Evolutionary conservation across 1,139 yeast genomes (phyloP), one percentile per base, ranked within the genome.

Genomic region (Suhomyces panamericanus): DNA sequence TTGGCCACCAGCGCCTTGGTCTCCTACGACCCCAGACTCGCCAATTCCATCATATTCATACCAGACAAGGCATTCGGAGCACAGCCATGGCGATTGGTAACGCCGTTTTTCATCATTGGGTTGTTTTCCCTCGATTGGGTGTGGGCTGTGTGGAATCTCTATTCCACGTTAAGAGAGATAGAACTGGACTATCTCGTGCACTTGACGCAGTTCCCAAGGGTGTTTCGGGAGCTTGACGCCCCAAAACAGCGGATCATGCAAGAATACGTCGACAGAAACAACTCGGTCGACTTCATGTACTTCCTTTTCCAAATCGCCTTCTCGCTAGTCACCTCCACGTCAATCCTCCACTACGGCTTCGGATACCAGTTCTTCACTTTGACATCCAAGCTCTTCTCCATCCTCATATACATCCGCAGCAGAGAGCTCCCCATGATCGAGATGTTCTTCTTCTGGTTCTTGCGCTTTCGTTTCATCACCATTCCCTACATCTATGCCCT

Each of bases 81-180:
- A 12, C 68, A 73, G 51, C 69, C 69, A 11, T 73, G 77, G 77
- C 54, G 77, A 40, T 44, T 70, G 6, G 17, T 70, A 6, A 66
- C 75, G 2, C 54, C 69, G 9, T 73, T 71, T 52, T 62, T 66
- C 45, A 63, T 59, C 44, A 61, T 64, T 42, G 72, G 67, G 2
- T 66, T 62, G 12, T 46, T 70, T 14, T 58, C 60, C 32, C 32
- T 63, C 35, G 53, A 52, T 17, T 48, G 66, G 29, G 14, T 66
- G 10, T 48, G 62, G 27, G 48, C 48, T 9, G 35, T 66, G 5
- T 55, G 56, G 51, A 52, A 55, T 22, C 47, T 60, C 5, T 34
- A 24, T 20, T 49, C 55, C 35, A 44, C 51, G 17, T 53, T 63
- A 13, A 43, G 57, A 20, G 38, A 50, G 13, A 42, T 67, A n/a